Evolutionary conservation across 1,284 basidiomycete genomes (phyloP), one percentile per base, ranked within the genome.

Genomic region (Naganishia sp.): DNA sequence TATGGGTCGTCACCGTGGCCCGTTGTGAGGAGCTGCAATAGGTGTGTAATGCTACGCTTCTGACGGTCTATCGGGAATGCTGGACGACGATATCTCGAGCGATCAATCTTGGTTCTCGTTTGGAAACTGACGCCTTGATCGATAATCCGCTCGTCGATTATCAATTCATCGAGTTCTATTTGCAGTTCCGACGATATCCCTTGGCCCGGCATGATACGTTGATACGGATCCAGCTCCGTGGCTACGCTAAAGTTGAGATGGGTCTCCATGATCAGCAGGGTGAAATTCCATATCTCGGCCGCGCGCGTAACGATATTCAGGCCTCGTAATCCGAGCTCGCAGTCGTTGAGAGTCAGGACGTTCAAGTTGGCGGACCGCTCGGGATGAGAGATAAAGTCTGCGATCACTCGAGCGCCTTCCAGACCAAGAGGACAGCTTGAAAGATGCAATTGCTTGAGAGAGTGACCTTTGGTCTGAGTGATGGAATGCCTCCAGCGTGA

Each of bases 281-380:
- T 61, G 28, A 61, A 61, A 9, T 61, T 61, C 58, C 58, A 61
- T 39, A 61, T 61, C 23, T 61, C 58, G 47, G 58, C 58, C 13
- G 58, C 58, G 7, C 58, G 58, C 4, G 58, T 61, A 21, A 61
- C 58, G 9, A 61, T 61, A 23, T 61, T 61, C 13, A 61, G 25
- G 13, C 58, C 58, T 25, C 58, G 58, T 10, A 61, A 28, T 28
- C 58, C 58, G 9, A 61, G 58, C 41, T 61, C 58, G 23, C 58
- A 61, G 47, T 61, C 58, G 47, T 61, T 61, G 5, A 61, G 47
- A 25, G 58, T 61, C n/a, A 61, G 39, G 47, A 61, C 58, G 23
- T 61, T 61, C 15, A 61, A 35, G 25, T 61, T 61, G 17, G 58
- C 58, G 6, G 58, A 61, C 3, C 58, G 58, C 41, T 61, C 58